Base-by-base conservation (phyloP, 2,329 filamentous ascomycete species). In the Aureobasidium leucospermi region DNA sequence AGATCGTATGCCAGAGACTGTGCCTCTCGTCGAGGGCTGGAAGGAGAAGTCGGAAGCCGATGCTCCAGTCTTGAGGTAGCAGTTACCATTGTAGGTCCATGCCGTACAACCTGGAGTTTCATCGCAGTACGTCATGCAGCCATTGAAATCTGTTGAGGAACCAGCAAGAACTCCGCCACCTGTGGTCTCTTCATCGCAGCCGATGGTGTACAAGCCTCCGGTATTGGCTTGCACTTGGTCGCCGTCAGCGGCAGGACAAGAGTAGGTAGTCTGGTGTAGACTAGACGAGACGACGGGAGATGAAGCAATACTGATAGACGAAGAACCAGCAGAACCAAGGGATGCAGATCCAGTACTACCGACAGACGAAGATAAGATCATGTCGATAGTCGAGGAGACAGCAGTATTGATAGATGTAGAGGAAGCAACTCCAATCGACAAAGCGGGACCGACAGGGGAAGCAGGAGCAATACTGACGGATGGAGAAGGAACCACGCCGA, bases 101-200 rank as follows among this genome's bases (percentile, higher is more conserved):
- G 60, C 67, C 4, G 51, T 59, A 59, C 67, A 68, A 19, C 52
- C 57, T 2, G 61, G 6, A 13, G 41, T 51, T 23, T 32, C 46
- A 56, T 67, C 64, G 57, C 67, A 68, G 8, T 65, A 60, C 3
- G 38, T 60, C 55, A 68, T 66, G 43, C 67, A 68, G 19, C 66
- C 65, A 16, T 60, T 60, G 42, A 60, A 60, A 6, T 57, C 31
- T 42, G 52, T 7, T 2, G 52, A 28, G 34, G 11, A 6, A 6
- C 41, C 41, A 6, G 16, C 39, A 5, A 46, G 38, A 4, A 29
- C 16, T 11, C 42, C 41, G 10, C 23, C 34, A n/a, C 58, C 58
- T 23, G 41, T 41, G 7, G 58, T 53, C n/a, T 60, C 58, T 15
- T 47, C 32, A 23, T 32, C 32, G n/a, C 58, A 60, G n/a, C 58